Percentiles rank a stretch among this genome's conserved stretches.
phyloP scores from a whole-genome alignment of 176 grass and related monocot species.

The Metroxylon sagu region DNA sequence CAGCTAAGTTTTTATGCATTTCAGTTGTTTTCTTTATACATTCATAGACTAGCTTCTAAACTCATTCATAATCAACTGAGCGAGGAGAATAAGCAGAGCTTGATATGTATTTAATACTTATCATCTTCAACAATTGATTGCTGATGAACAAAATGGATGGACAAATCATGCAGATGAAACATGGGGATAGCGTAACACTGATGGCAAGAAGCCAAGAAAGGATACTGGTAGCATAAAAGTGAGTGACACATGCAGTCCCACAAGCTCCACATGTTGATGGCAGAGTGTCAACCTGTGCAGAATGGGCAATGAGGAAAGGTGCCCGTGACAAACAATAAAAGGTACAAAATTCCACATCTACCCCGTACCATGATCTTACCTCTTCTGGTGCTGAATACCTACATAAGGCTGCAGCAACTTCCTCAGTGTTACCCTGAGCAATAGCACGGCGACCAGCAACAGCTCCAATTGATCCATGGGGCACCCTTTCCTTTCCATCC shows the following conservation, averaged over 20 bases:
- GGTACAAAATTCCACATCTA: not conserved
- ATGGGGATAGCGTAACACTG: not conserved
- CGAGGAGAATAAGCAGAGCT: too few species aligned
- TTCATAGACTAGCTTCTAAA: too few species aligned
- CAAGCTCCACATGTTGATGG: slow-evolving; percentile 86
- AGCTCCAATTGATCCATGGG: slow-evolving; percentile 87
- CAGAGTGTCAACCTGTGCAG: slow-evolving; percentile 71
- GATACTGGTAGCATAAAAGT: slow-evolving; percentile 91
- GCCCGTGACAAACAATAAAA: too few species aligned
- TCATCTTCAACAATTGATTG: too few species aligned
- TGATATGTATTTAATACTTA: too few species aligned
- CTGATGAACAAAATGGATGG: too few species aligned
- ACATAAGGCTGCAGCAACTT: slow-evolving; percentile 68
- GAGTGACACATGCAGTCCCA: slow-evolving; percentile 52
- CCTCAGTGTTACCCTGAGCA: slow-evolving; percentile 76
- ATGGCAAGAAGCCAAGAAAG: slow-evolving; percentile 16
- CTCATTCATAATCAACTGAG: too few species aligned
- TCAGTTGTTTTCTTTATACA: too few species aligned
- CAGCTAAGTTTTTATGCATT: too few species aligned
- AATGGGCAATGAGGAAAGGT: too few species aligned
- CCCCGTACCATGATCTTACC: slow-evolving; percentile 31
- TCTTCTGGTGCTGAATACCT: slow-evolving; percentile 90
- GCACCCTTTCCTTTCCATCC: slow-evolving; percentile 17
- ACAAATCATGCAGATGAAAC: too few species aligned
- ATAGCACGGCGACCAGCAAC: slow-evolving; percentile 75